phyloP scores from a whole-genome alignment of 768 basidiomycete species.

The Boletus subparvulus region DNA sequence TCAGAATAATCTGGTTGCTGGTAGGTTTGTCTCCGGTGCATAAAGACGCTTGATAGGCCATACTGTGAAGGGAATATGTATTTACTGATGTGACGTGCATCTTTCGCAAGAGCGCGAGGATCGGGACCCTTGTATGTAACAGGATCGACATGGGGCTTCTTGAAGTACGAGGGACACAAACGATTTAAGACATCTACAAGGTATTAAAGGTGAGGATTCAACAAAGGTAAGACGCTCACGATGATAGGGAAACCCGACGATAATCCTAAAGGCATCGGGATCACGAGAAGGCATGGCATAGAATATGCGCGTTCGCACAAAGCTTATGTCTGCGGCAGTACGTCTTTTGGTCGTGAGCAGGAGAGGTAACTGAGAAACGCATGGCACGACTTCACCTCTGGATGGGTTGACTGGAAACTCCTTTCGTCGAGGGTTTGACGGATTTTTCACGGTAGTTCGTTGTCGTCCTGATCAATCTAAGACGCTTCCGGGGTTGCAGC shows the following conservation, averaged over 20 bases:
- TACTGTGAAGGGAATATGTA: conserved; percentile 86
- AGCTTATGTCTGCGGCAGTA: conserved; percentile 49
- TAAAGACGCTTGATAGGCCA: conserved; percentile 61
- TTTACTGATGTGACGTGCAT: conserved; percentile 68
- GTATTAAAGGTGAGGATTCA: neutral
- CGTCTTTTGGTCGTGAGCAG: conserved; percentile 30
- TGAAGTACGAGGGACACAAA: conserved; percentile 45
- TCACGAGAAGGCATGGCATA: conserved; percentile 60
- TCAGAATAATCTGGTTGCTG: conserved; percentile 54
- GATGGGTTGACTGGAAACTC: conserved; percentile 7
- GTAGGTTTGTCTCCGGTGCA: conserved; percentile 26
- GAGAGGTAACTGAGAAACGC: neutral
- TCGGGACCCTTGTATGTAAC: conserved; percentile 44
- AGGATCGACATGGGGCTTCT: conserved; percentile 27
- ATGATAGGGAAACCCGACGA: conserved; percentile 64
- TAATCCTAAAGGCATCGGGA: conserved; percentile 48
- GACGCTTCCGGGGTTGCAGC: conserved; percentile 29
- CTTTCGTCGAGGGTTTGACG: conserved; percentile 6
- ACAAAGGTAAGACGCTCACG: conserved; percentile 45
- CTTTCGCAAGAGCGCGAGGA: conserved; percentile 43
- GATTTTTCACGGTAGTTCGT: conserved; percentile 2
- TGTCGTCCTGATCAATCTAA: conserved; percentile 10
- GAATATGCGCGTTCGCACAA: conserved; percentile 61
- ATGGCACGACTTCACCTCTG: conserved; percentile 18
- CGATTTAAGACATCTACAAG: conserved; percentile 63